Base-by-base conservation (phyloP, 768 basidiomycete genomes). In the Phlebiopsis gigantea region DNA sequence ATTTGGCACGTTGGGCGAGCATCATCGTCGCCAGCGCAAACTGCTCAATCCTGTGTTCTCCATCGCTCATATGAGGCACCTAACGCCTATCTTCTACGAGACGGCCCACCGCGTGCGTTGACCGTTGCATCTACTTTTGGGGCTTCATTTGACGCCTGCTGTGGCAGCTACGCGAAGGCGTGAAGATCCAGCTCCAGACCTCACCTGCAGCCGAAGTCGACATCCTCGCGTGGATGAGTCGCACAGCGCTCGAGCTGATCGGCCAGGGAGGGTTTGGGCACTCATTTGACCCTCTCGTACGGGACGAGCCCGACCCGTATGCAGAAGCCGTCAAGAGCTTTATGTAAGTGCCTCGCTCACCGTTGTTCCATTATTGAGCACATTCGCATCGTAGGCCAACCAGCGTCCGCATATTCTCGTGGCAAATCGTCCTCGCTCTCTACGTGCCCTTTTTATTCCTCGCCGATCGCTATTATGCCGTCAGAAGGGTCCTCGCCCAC, bases 41-140 rank as follows among this genome's bases (percentile, higher is more conserved):
- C 62, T 69, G 50, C 58, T 71, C 42, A 69, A 68, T 46, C 68
- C 70, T 0, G 67, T 66, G n/a, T 71, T 71, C 56, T 69, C 69
- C 0, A 62, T 62, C 53, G 58, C 55, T 9, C 66, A 71, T 47
- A 65, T 70, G 65, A 64, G 65, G 5, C 47, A 58, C 19, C 55
- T 70, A 50, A 57, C 62, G 6, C 69, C 69, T 0, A 50, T 66
- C 10, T 68, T 71, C 60, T 62, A 65, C 56, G 48, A 58, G 8
- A 59, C 65, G 8, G 45, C 45, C 7, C 41, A 59, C 22, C 53
- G 57, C 44, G 50, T 17, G 59, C 64, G 17, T 46, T 31, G 12
- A 9, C 8, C 8, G 12, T 9, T 3, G 2, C n/a, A 26, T 39
- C 3, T 9, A 39, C 2, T 39, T 9, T 5, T n/a, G 6, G 10